Evolutionary conservation across 306 rosid genomes (phyloP).

Genomic region (Lablab purpureus): DNA sequence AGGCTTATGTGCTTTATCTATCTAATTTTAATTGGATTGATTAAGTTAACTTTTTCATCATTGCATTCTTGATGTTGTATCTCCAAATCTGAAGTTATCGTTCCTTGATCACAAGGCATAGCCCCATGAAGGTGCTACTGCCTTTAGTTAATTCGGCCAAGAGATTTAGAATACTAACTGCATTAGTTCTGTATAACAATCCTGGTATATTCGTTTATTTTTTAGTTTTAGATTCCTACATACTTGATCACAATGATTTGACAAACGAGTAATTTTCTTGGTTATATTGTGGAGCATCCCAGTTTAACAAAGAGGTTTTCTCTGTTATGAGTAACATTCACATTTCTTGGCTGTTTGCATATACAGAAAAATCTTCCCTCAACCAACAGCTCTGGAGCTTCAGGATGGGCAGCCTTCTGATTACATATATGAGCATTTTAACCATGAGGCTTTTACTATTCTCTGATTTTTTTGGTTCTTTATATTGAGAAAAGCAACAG

Average conservation of each 20-base stretch:
- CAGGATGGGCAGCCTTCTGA: slow-evolving; percentile 99
- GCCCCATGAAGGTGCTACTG: not conserved
- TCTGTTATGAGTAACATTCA: slow-evolving; percentile 17
- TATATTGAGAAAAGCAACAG: slow-evolving; percentile 42
- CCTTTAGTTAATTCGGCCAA: slow-evolving; percentile 3
- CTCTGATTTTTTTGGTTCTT: slow-evolving; percentile 46
- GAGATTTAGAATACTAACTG: slow-evolving; percentile 12
- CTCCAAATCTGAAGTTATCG: slow-evolving; percentile 15
- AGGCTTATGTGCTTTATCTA: slow-evolving; percentile 3
- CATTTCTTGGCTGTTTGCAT: slow-evolving; percentile 6
- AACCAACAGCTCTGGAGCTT: slow-evolving; percentile 70
- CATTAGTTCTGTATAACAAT: not conserved
- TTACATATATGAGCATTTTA: slow-evolving; percentile 57
- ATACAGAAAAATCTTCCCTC: slow-evolving; percentile 88
- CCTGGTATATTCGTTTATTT: slow-evolving; percentile 17
- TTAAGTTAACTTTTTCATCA: slow-evolving; percentile 1
- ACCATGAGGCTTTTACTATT: slow-evolving; percentile 55
- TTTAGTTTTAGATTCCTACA: slow-evolving; percentile 30
- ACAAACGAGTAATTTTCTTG: slow-evolving; percentile 19
- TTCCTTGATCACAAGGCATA: slow-evolving; percentile 30
- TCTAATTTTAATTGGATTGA: slow-evolving; percentile 21
- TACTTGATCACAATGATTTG: not conserved
- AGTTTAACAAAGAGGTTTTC: not conserved
- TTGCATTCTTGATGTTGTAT: slow-evolving; percentile 3
- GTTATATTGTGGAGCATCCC: slow-evolving; percentile 24